A percentile compares a stretch with the other conserved stretches of the same genome.
Conservation (phyloP, 257 asterid species). For the Solanum corneliomulleri region DNA sequence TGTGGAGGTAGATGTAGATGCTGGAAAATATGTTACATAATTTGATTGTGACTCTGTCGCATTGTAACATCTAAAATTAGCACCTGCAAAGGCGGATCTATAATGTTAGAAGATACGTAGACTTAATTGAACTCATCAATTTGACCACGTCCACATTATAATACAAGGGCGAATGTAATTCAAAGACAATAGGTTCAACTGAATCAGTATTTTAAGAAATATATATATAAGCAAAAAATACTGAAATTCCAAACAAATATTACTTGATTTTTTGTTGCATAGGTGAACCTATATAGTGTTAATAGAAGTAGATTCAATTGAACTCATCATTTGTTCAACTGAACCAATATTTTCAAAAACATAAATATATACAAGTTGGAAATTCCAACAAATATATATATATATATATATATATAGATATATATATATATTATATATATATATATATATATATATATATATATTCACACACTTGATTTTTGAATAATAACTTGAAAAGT, state of each 20-base stretch:
- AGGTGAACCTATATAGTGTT: not conserved
- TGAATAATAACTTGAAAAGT: not conserved
- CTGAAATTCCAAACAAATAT: not conserved
- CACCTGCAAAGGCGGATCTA: not conserved
- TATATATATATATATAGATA: not conserved
- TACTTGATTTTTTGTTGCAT: not conserved
- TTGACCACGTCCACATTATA: not conserved
- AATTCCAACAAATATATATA: not conserved
- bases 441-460: not conserved
- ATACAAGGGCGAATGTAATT: not conserved
- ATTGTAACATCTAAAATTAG: not conserved
- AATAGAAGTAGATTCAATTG: not conserved
- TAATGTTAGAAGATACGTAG: not conserved
- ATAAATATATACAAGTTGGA: not conserved
- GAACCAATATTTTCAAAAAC: not conserved
- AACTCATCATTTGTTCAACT: not conserved
- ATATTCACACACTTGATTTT: not conserved
- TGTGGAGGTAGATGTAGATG: not conserved
- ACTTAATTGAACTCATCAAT: not conserved
- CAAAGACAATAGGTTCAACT: not conserved
- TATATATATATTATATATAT: not conserved
- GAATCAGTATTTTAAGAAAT: not conserved
- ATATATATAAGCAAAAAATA: not conserved
- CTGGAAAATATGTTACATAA: slow-evolving; percentile 11
- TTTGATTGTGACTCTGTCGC: not conserved